Evolutionary conservation across 2,329 filamentous ascomycete genomes (phyloP), one percentile per base, ranked within the genome.

Genomic region (Ophiosphaerella korrae): DNA sequence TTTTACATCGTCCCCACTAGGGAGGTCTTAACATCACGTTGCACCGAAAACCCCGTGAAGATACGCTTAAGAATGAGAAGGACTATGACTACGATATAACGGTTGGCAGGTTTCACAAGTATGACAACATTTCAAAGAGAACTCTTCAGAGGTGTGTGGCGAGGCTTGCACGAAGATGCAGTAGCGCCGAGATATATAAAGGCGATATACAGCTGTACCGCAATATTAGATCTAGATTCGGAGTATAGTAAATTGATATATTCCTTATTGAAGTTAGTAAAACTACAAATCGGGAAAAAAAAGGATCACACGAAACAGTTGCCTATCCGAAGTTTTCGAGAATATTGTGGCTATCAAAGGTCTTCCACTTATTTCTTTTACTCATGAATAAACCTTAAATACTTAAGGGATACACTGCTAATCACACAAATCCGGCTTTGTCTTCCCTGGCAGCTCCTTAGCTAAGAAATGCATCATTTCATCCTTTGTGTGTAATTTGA

Each of bases 401-500:
- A 16, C 36, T 38, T 38, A 23, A 18, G 14, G 36, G 14, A 38
- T 38, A 14, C 36, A 34, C 44, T 40, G 40, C 46, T 40, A 49
- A 39, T 31, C 34, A 32, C 43, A 44, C 31, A 43, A 38, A 44
- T 37, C 21, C 46, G 40, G 39, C 39, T 14, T n/a, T 31, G 46
- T 43, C 39, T 49, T 38, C 29, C 5, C 40, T 44, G 46, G 46
- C 40, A 49, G 33, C n/a, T 39, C 39, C 36, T 38, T 18, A 32
- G 42, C 33, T 44, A 49, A 8, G 42, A 38, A 5, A 44, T 38
- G 8, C 31, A 24, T 16, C 42, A 50, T 40, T 35, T 45, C 42
- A 35, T 45, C 41, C 23, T 40, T 45, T 14, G 41, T 45, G 34
- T 41, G 48, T 45, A 50, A 26, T 32, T 40, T 14, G 43, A 50